Base-by-base conservation (phyloP, 192 early-diverging fungal genomes). In the Umbelopsis isabellina region DNA sequence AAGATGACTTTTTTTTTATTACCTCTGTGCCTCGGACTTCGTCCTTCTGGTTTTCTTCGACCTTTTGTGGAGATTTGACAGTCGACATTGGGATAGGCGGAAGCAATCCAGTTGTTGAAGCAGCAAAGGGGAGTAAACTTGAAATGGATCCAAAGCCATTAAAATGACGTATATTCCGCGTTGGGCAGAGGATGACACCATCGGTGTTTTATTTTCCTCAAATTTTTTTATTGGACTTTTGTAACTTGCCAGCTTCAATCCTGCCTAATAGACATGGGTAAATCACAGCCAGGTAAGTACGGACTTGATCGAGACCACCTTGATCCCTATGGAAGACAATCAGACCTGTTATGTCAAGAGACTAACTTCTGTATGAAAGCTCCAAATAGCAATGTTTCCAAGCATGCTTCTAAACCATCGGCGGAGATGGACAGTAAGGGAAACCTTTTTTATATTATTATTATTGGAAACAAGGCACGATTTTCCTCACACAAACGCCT, bases 391-490 rank as follows among this genome's bases (percentile, higher is more conserved):
- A 61, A 61, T 35, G 30, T 61, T 16, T 61, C 55, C 16, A 25
- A 61, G 18, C 55, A 61, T 61, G 55, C 55, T 10, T 61, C 27
- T 16, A 61, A 25, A 18, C 10, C 15, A 18, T 30, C 55, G 13
- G 55, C 55, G 55, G 55, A 61, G 55, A 61, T 61, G 55, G 55
- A 61, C 27, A 30, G 55, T 61, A 27, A 61, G 27, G 27, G 18
- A 33, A 61, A 25, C 18, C 33, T 61, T 16, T 61, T 49, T 18
- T 61, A 33, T 41, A 41, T 41, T 41, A 41, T 41, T 41, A 41
- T 41, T 41, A 41, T 41, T 41, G 37, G 37, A 41, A 41, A 41
- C 37, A 41, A 41, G 37, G 37, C 37, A 41, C 37, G 37, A 2
- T 10, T 41, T 41, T 9, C 6, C 10, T n/a, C 37, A 4, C 37